Evolutionary conservation across 192 early-diverging fungal species (phyloP).

Genomic region (Globomyces pollinis-pini): DNA sequence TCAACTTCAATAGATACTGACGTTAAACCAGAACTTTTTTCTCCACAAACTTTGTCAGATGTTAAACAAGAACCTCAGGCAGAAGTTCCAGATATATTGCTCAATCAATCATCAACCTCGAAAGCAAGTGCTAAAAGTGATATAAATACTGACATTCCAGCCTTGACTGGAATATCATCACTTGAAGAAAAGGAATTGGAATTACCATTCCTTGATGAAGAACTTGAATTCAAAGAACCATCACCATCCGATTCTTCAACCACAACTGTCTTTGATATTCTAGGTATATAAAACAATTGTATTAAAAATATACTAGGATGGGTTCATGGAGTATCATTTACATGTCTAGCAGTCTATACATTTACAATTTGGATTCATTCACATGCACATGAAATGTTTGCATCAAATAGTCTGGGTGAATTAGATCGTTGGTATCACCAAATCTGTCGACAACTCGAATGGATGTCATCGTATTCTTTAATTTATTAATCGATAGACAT

Average conservation of each 20-base stretch:
- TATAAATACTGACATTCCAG: neutral
- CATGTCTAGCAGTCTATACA: neutral
- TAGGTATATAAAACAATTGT: too few species aligned
- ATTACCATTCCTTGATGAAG: too few species aligned
- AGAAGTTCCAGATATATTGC: too few species aligned
- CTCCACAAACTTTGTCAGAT: neutral
- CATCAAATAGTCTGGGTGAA: neutral
- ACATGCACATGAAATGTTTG: slow-evolving; percentile 1
- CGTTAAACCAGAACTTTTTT: neutral
- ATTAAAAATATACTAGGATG: neutral
- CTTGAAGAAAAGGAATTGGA: neutral
- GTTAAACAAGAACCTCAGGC: neutral
- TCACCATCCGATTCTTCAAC: neutral
- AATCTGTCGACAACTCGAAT: slow-evolving; percentile 11
- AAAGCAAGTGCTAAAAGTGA: neutral
- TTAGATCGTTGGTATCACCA: slow-evolving; percentile 2
- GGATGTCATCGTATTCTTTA: neutral
- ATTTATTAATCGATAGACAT: neutral
- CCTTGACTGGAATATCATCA: neutral
- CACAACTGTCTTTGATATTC: neutral
- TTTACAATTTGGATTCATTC: neutral
- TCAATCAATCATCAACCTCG: neutral
- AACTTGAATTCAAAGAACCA: neutral
- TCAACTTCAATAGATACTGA: neutral
- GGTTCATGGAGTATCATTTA: neutral